phyloP scores from a whole-genome alignment of 1,139 yeast genomes.

The Yamadazyma triangularis region DNA sequence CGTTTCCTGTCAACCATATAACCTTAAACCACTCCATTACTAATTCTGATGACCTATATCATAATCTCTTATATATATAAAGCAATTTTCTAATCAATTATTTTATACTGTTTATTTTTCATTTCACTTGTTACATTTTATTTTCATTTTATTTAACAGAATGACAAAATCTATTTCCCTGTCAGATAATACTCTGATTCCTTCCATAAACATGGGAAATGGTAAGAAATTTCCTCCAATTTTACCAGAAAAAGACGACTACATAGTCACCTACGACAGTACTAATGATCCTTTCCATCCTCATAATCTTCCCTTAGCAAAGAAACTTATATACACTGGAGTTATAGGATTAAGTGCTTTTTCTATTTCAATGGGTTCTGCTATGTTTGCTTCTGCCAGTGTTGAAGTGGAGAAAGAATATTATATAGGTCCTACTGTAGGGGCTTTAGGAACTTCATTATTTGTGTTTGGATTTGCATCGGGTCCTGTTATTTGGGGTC shows the following conservation, averaged over 20 bases:
- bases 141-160: too few species aligned
- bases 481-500: slow-evolving; percentile 39
- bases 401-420: slow-evolving; percentile 17
- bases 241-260: slow-evolving; percentile 27
- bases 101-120: too few species aligned
- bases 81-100: too few species aligned
- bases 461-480: slow-evolving; percentile 38
- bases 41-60: too few species aligned
- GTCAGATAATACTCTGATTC: slow-evolving; percentile 11
- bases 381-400: slow-evolving; percentile 29
- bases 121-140: too few species aligned
- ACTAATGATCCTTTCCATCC: slow-evolving; percentile 46
- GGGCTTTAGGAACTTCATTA: slow-evolving; percentile 33
- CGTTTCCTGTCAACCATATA: too few species aligned
- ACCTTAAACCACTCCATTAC: too few species aligned
- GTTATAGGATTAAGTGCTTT: slow-evolving; percentile 28
- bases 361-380: slow-evolving; percentile 44
- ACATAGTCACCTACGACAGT: slow-evolving; percentile 38
- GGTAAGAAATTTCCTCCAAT: slow-evolving; percentile 31
- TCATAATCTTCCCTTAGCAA: slow-evolving; percentile 34
- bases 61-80: too few species aligned
- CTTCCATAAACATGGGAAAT: slow-evolving; percentile 34
- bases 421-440: slow-evolving; percentile 26
- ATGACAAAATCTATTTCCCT: slow-evolving; percentile 1
- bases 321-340: slow-evolving; percentile 22